These are phyloP conservation scores for Chaetoceros tenuissimus DNA, from an alignment of 108 stramenopile species.

Conservation along the genomic window DNA sequence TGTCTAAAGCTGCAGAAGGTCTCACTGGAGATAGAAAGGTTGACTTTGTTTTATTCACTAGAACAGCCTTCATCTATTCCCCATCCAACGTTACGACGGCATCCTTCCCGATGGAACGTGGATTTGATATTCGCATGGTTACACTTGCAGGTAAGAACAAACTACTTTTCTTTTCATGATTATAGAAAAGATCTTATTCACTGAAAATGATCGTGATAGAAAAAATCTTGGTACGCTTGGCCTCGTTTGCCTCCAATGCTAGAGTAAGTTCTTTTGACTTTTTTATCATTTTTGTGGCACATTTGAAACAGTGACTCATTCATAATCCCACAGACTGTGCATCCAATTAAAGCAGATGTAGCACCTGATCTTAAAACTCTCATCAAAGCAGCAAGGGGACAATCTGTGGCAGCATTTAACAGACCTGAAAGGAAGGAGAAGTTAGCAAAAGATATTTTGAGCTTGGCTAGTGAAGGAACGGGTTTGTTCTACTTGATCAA, in stretches of 20 bases:
- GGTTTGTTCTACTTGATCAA: slow-evolving; percentile 15
- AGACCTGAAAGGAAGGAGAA: not conserved
- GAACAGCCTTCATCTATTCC: slow-evolving; percentile 9
- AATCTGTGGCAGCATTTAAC: not conserved
- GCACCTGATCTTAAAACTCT: not conserved
- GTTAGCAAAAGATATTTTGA: slow-evolving; percentile 13
- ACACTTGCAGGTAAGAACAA: slow-evolving; percentile 1
- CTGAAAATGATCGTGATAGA: slow-evolving; percentile 9
- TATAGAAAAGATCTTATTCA: too few species aligned
- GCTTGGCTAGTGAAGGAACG: slow-evolving; percentile 8
- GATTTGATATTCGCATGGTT: slow-evolving; percentile 14
- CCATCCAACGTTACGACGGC: slow-evolving; percentile 6
- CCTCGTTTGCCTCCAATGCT: slow-evolving; percentile 14
- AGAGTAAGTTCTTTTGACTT: not conserved
- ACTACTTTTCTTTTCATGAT: too few species aligned
- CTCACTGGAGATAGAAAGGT: slow-evolving; percentile 12
- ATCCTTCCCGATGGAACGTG: slow-evolving; percentile 18
- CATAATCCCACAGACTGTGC: not conserved
- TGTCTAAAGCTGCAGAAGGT: slow-evolving; percentile 17
- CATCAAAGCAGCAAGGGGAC: not conserved
- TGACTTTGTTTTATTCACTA: slow-evolving; percentile 10
- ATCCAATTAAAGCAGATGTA: not conserved
- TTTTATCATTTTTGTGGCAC: too few species aligned
- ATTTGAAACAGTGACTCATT: too few species aligned
- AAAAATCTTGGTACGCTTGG: slow-evolving; percentile 12